A percentile compares a stretch with the other conserved stretches of the same genome.
Evolutionary conservation across 257 asterid genomes (phyloP).

Genomic region (Penstemon barbatus): DNA sequence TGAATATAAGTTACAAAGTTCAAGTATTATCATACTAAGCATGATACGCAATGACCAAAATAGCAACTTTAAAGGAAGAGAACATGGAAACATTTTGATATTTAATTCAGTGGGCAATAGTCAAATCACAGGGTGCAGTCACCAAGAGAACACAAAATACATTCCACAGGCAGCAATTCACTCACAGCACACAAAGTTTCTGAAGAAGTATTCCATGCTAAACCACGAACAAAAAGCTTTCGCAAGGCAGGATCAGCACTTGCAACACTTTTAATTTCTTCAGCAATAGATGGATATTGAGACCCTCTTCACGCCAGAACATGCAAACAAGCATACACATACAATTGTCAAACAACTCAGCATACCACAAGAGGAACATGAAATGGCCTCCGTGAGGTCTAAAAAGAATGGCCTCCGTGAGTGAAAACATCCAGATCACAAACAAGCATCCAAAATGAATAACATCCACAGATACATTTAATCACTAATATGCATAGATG

Average conservation of each 20-base stretch:
- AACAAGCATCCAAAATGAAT: slow-evolving; percentile 28
- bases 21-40: slow-evolving; percentile 10
- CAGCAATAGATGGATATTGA: slow-evolving; percentile 88
- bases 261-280: slow-evolving; percentile 90
- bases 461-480: slow-evolving; percentile 8
- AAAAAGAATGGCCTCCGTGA: slow-evolving; percentile 20
- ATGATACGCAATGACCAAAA: neutral
- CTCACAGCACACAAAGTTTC: slow-evolving; percentile 98
- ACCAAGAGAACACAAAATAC: slow-evolving; percentile 39
- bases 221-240: slow-evolving; percentile 98
- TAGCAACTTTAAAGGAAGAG: neutral
- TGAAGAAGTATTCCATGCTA: slow-evolving; percentile 90
- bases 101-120: slow-evolving; percentile 26
- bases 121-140: slow-evolving; percentile 29
- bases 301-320: slow-evolving; percentile 90
- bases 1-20: slow-evolving; percentile 18
- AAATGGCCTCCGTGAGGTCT: neutral
- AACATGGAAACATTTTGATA: slow-evolving; percentile 10
- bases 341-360: slow-evolving; percentile 70
- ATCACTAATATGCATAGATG: neutral
- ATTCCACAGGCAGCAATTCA: slow-evolving; percentile 63
- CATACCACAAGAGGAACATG: slow-evolving; percentile 38
- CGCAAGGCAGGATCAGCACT: slow-evolving; percentile 96
- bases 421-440: slow-evolving; percentile 30
- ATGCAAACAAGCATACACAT: slow-evolving; percentile 91